These are phyloP conservation scores for Venturia aucupariae DNA, from an alignment of 2,329 filamentous ascomycete genomes.

Conservation along the genomic window DNA sequence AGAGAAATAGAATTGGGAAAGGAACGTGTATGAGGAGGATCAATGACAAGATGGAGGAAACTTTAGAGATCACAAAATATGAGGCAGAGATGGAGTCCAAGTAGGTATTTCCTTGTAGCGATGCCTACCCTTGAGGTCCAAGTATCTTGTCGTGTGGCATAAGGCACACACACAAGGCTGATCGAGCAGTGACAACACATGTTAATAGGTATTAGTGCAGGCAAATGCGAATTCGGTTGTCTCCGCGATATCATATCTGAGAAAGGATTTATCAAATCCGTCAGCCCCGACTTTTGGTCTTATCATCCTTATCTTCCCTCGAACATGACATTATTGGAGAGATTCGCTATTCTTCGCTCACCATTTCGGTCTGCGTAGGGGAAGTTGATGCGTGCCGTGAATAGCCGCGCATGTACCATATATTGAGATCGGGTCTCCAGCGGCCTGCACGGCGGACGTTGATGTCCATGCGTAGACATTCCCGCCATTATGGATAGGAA, in stretches of 20 bases:
- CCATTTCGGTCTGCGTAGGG: neutral
- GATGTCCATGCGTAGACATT: neutral
- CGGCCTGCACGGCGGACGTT: neutral
- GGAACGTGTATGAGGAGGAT: neutral
- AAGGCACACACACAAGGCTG: neutral
- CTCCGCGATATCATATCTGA: neutral
- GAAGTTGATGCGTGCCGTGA: neutral
- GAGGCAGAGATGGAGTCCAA: neutral
- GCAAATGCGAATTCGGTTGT: neutral
- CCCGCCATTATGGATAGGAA: neutral
- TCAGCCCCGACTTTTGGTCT: neutral
- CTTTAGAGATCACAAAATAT: neutral
- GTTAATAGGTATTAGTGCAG: neutral
- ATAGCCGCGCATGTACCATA: neutral
- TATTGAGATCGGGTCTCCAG: neutral
- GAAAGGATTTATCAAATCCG: neutral
- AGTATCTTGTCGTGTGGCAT: neutral
- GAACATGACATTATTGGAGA: neutral
- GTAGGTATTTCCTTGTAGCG: neutral
- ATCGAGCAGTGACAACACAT: neutral
- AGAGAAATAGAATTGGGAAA: neutral
- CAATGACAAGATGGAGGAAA: neutral
- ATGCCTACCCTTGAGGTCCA: neutral
- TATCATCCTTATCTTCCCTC: neutral
- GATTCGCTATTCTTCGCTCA: neutral